Base-by-base conservation (phyloP, 345 rosid species). In the Murraya paniculata region DNA sequence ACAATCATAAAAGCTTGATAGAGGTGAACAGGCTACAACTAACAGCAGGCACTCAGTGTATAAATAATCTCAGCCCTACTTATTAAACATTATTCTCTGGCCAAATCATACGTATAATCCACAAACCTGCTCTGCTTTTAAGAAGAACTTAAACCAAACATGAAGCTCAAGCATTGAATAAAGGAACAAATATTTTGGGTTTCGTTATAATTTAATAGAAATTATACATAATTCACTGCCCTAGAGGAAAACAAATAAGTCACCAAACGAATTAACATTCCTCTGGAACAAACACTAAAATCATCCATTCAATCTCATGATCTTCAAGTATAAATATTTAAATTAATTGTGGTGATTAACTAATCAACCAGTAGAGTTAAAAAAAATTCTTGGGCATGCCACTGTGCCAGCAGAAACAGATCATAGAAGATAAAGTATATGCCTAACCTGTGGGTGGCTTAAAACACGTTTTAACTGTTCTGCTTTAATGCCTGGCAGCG, bases 381-480 rank as follows among this genome's bases (percentile, higher is more conserved):
- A 58, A 56, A 56, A 13, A 33, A 45, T 16, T 3, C 50, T 45
- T 13, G 50, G 9, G 18, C 50, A 45, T 45, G 50, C 50, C 50
- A 45, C 50, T 45, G 3, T 45, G 50, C 50, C 50, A 11, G 18
- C 3, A 31, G 25, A 61, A 35, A 22, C 30, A 41, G 22, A 59
- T 55, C 53, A 31, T 10, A 60, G 50, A 45, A 38, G 39, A 55
- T 68, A 19, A 33, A 65, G 66, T 72, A 8, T 72, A 70, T 60
- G 55, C 33, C 31, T 71, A 65, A 88, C 92, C 90, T 88, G 93
- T 41, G 91, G 84, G 75, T 88, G 93, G 82, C 91, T 88, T 64
- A 90, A 60, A 59, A 90, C 93, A 60, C 90, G 87, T 77, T 76
- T 86, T 72, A 90, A 67, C 36, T 90, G 87, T 80, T 86, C 90